phyloP scores from a whole-genome alignment of 371 early-diverging fungal species.

The Apophysomyces elegans region DNA sequence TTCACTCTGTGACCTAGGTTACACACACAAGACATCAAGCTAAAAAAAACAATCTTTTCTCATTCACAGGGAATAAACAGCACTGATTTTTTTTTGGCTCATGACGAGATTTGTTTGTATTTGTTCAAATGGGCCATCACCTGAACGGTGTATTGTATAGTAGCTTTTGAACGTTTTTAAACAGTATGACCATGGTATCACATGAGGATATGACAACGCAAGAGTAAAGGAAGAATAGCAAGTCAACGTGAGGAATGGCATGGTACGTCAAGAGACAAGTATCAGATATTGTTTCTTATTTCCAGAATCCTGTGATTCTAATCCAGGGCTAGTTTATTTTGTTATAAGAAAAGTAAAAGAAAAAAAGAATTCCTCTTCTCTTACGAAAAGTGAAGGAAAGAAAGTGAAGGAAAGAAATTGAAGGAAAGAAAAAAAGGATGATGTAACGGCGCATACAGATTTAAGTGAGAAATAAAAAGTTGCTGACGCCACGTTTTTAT shows the following conservation, averaged over 20 bases:
- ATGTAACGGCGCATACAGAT: constrained; percentile 1
- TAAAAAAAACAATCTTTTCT: not conserved
- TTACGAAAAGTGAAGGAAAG: not conserved
- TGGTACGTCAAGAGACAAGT: too few species aligned
- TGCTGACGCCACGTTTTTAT: constrained; percentile 1
- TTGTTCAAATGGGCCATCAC: constrained; percentile 4
- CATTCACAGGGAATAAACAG: not conserved
- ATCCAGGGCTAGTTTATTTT: too few species aligned
- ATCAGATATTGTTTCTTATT: too few species aligned
- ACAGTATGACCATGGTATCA: not conserved
- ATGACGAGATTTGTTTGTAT: constrained; percentile 11
- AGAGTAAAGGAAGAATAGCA: not conserved
- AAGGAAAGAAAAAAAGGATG: not conserved
- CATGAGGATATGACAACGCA: constrained; percentile 4
- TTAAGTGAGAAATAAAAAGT: not conserved
- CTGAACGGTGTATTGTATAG: not conserved
- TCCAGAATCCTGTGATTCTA: too few species aligned
- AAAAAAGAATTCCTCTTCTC: not conserved
- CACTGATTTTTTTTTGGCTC: not conserved
- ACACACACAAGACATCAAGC: constrained; percentile 1
- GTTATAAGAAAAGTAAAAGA: too few species aligned
- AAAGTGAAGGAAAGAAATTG: not conserved
- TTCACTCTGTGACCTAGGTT: constrained; percentile 7
- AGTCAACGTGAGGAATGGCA: too few species aligned
- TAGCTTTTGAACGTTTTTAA: too few species aligned